Base-by-base conservation (phyloP, 1,139 yeast species). In the Nakaseomyces uthaithaninus region DNA sequence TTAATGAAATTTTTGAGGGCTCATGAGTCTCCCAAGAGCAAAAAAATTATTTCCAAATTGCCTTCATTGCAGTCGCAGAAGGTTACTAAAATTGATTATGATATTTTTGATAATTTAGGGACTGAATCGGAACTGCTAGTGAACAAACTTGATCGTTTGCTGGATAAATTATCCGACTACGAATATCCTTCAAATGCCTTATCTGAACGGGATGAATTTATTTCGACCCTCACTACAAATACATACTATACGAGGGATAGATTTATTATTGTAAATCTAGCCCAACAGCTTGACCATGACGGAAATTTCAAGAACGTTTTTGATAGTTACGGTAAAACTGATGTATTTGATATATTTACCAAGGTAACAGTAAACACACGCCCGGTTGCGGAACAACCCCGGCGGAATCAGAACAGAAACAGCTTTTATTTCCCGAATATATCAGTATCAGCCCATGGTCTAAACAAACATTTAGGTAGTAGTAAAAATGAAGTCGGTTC, bases 151-250 rank as follows among this genome's bases (percentile, higher is more conserved):
- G 49, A 51, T 20, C 47, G 51, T 26, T 43, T 59, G 16, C 43
- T 50, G 9, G 48, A 49, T 10, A 41, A 48, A 7, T 42, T 59
- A 22, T 45, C 54, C 14, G 55, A 51, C 39, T 55, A 51, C 39
- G 63, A 58, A 39, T 47, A 45, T 35, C 57, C 59, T 2, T 43
- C 48, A n/a, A 53, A 48, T 20, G 42, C 41, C 18, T 40, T 48
- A 4, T 39, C 48, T 7, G 45, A 46, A 12, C 40, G 44, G 27
- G 33, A 48, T 11, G 46, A 44, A 35, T 52, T 48, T 37, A 47
- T 51, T 12, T 6, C 26, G n/a, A 27, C 11, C 10, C 27, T 36
- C n/a, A 15, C 37, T 3, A 16, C 16, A n/a, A 36, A 27, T 3
- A 36, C 31, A 3, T 34, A 20, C 14, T 16, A 37, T 31, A 26